Conservation (phyloP, 495 filamentous ascomycete species). For the Penicillium cosmopolitanum region DNA sequence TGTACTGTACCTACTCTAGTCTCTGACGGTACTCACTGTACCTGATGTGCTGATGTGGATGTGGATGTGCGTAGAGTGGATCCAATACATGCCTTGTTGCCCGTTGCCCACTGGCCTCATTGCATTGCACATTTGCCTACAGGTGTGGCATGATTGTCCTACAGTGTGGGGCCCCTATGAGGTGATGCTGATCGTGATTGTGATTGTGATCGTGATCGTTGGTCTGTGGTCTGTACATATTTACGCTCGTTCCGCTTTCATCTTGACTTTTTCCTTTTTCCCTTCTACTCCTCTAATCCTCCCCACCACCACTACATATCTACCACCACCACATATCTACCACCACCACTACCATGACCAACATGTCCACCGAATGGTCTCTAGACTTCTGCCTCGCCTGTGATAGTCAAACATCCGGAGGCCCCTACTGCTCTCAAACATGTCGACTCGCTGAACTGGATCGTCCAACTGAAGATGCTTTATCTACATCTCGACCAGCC, state of each 20-base stretch:
- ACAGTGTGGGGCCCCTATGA: slow-evolving; percentile 11
- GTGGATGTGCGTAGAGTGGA: not conserved
- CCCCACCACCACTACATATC: not conserved
- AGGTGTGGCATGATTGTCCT: slow-evolving; percentile 19
- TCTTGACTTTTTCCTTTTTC: slow-evolving; percentile 4
- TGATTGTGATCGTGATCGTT: slow-evolving; percentile 2
- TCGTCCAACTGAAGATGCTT: slow-evolving; percentile 56
- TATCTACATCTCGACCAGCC: slow-evolving; percentile 29
- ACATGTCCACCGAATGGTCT: slow-evolving; percentile 81
- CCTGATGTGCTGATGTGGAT: not conserved
- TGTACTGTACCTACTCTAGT: too few relatives aligned
- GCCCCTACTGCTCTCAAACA: slow-evolving; percentile 88
- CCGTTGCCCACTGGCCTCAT: not conserved
- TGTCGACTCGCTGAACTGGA: slow-evolving; percentile 90
- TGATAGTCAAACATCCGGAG: slow-evolving; percentile 80
- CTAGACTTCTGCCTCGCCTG: slow-evolving; percentile 94
- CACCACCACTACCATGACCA: slow-evolving; percentile 34
- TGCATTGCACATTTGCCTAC: slow-evolving; percentile 10
- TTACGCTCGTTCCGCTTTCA: slow-evolving; percentile 5
- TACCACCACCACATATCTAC: slow-evolving; percentile 1
- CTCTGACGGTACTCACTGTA: too few relatives aligned
- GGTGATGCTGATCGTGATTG: slow-evolving; percentile 22
- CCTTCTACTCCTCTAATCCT: not conserved
- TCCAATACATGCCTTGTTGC: slow-evolving; percentile 2
- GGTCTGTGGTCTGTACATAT: slow-evolving; percentile 3